These are phyloP conservation scores for Solanum chiquidenum DNA, from an alignment of 257 asterid genomes.

Conservation along the genomic window DNA sequence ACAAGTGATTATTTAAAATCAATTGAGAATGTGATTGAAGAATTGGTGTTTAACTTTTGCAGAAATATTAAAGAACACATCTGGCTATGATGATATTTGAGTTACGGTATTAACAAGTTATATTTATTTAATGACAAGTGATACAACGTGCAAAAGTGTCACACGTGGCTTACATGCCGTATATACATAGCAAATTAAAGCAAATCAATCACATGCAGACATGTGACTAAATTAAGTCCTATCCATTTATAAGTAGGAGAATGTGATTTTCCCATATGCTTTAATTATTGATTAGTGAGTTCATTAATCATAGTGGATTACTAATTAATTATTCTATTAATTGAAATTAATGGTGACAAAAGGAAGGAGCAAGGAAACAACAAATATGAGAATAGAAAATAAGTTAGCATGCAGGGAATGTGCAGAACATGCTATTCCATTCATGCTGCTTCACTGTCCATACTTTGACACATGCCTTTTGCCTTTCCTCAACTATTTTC, in stretches of 20 bases:
- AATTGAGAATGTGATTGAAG: not conserved
- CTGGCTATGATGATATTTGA: not conserved
- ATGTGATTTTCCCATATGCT: not conserved
- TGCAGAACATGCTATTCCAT: slow-evolving; percentile 86
- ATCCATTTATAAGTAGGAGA: not conserved
- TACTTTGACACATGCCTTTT: slow-evolving; percentile 47
- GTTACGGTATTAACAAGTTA: not conserved
- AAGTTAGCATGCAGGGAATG: slow-evolving; percentile 70
- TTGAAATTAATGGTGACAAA: not conserved
- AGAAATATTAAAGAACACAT: not conserved
- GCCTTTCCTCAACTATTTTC: slow-evolving; percentile 1
- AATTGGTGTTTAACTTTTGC: not conserved
- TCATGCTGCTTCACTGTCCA: slow-evolving; percentile 65
- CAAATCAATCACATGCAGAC: slow-evolving; percentile 36
- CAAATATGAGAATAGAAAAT: not conserved
- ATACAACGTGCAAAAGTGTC: slow-evolving; percentile 18
- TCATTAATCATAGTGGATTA: not conserved
- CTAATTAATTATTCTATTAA: not conserved
- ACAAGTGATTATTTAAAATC: too few species aligned
- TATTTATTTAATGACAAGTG: not conserved
- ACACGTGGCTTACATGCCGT: slow-evolving; percentile 49
- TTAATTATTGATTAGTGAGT: not conserved
- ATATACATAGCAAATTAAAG: not conserved
- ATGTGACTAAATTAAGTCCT: slow-evolving; percentile 28
- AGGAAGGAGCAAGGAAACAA: not conserved